phyloP scores from a whole-genome alignment of 2,329 filamentous ascomycete genomes.

The Trematosphaeria pertusa region DNA sequence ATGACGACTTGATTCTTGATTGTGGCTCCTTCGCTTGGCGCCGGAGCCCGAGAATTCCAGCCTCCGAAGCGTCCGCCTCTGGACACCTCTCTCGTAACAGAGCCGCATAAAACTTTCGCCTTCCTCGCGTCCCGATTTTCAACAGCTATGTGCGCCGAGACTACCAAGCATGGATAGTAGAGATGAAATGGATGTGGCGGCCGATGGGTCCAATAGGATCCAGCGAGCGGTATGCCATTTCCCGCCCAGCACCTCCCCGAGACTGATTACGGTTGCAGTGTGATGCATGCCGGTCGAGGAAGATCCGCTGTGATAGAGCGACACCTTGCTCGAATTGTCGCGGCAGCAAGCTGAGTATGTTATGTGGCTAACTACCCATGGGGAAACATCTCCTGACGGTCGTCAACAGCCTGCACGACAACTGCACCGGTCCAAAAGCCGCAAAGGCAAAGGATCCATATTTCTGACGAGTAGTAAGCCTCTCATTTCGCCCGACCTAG shows the following conservation, averaged over 20 bases:
- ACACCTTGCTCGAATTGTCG: conserved; percentile 47
- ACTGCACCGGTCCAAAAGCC: conserved; percentile 41
- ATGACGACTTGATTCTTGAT: too few relatives aligned
- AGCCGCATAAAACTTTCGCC: conserved; percentile 6
- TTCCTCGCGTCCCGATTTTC: conserved; percentile 21
- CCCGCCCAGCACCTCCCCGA: not conserved
- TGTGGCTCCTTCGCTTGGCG: conserved; percentile 6
- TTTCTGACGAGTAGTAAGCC: conserved; percentile 48
- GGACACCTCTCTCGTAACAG: conserved; percentile 1
- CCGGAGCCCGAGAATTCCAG: conserved; percentile 26
- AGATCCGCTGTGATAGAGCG: conserved; percentile 43
- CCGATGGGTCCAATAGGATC: conserved; percentile 28
- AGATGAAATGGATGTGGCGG: conserved; percentile 38
- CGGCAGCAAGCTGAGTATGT: conserved; percentile 45
- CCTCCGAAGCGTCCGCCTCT: conserved; percentile 8
- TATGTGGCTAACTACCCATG: conserved; percentile 14
- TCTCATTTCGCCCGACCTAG: not conserved
- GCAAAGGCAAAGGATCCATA: conserved; percentile 43
- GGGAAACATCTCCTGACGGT: conserved; percentile 2
- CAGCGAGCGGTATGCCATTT: conserved; percentile 39
- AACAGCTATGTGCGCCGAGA: conserved; percentile 13
- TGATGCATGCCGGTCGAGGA: conserved; percentile 43
- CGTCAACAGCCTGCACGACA: conserved; percentile 37
- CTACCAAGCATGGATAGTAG: conserved; percentile 32
- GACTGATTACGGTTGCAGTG: conserved; percentile 31